Conservation (phyloP, 2,329 filamentous ascomycete genomes). For the Emergomyces orientalis region DNA sequence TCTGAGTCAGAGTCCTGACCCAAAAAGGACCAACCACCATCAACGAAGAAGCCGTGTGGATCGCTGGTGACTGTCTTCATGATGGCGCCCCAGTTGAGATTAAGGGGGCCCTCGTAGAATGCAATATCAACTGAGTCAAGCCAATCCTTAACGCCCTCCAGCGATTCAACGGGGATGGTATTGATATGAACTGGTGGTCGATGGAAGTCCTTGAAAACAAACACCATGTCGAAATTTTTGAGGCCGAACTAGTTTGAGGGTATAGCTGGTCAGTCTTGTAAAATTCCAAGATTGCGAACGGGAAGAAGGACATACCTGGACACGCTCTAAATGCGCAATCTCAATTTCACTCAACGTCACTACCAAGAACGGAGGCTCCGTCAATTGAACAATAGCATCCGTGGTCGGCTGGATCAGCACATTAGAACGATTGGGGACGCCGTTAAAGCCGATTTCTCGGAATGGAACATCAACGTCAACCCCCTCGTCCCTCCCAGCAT, state of each 20-base stretch:
- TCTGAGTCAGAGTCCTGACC: slow-evolving; percentile 69
- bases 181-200: slow-evolving; percentile 90
- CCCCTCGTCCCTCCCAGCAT: slow-evolving; percentile 82
- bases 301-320: slow-evolving; percentile 43
- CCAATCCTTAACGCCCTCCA: slow-evolving; percentile 96
- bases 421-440: slow-evolving; percentile 90
- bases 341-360: slow-evolving; percentile 94
- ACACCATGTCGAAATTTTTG: slow-evolving; percentile 98
- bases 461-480: slow-evolving; percentile 95
- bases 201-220: slow-evolving; percentile 95
- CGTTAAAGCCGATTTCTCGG: slow-evolving; percentile 90
- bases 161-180: slow-evolving; percentile 89
- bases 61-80: slow-evolving; percentile 98
- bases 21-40: slow-evolving; percentile 93
- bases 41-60: slow-evolving; percentile 87
- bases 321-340: slow-evolving; percentile 89
- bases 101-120: slow-evolving; percentile 87
- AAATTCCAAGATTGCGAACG: slow-evolving; percentile 15
- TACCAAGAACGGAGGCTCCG: slow-evolving; percentile 93
- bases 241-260: slow-evolving; percentile 62
- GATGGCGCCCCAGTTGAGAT: slow-evolving; percentile 97
- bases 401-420: slow-evolving; percentile 94
- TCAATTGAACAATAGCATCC: slow-evolving; percentile 92
- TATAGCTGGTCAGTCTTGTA: slow-evolving; percentile 16
- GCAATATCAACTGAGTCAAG: slow-evolving; percentile 92